Evolutionary conservation across 2,329 filamentous ascomycete genomes (phyloP).

Genomic region (Botryotinia calthae): DNA sequence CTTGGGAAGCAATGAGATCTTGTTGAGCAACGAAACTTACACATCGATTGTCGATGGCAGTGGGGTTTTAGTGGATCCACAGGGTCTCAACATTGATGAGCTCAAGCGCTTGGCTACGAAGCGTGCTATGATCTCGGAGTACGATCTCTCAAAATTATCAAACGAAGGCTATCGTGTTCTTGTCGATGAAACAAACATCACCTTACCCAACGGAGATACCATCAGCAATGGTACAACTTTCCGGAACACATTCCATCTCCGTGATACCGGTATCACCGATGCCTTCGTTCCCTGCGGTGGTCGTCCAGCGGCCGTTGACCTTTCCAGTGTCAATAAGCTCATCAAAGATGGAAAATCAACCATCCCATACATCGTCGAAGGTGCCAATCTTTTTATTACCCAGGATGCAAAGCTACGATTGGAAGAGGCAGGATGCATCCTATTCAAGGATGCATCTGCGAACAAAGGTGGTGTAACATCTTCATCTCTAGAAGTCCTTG

Average conservation of each 20-base stretch:
- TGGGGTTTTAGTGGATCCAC: slow-evolving; percentile 89
- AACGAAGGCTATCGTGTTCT: slow-evolving; percentile 86
- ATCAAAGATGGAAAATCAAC: slow-evolving; percentile 85
- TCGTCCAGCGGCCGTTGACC: slow-evolving; percentile 92
- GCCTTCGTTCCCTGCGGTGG: slow-evolving; percentile 95
- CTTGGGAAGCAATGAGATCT: slow-evolving; percentile 94
- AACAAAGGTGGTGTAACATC: slow-evolving; percentile 99
- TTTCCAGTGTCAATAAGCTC: slow-evolving; percentile 80
- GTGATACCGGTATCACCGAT: slow-evolving; percentile 73
- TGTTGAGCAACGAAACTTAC: slow-evolving; percentile 94
- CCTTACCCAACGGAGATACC: slow-evolving; percentile 81
- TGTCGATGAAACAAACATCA: slow-evolving; percentile 85
- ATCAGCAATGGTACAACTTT: slow-evolving; percentile 90
- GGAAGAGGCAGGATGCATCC: slow-evolving; percentile 88
- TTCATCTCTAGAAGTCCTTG: slow-evolving; percentile 92
- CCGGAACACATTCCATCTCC: slow-evolving; percentile 96
- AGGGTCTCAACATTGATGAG: slow-evolving; percentile 82
- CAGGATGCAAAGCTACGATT: slow-evolving; percentile 95
- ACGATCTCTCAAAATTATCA: slow-evolving; percentile 81
- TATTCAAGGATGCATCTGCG: slow-evolving; percentile 97
- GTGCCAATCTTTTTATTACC: slow-evolving; percentile 97
- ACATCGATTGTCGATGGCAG: slow-evolving; percentile 93
- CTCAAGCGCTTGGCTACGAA: slow-evolving; percentile 79
- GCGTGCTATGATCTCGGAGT: slow-evolving; percentile 86
- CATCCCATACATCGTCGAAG: slow-evolving; percentile 95